Base-by-base conservation (phyloP, 1,284 basidiomycete species). In the Apiotrichum brassicae region DNA sequence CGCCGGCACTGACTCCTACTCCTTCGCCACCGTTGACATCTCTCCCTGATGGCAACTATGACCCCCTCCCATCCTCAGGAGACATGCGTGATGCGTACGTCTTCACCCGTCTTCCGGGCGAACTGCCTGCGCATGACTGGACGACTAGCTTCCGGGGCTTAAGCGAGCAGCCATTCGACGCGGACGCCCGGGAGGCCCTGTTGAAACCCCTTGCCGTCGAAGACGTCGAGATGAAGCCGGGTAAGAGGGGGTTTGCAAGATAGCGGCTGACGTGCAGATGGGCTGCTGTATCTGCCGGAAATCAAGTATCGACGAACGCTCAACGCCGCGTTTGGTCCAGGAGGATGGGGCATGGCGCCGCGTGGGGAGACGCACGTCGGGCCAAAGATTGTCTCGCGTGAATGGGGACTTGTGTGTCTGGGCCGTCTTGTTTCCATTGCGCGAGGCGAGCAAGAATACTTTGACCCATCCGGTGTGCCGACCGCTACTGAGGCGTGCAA, bases 291-390 rank as follows among this genome's bases (percentile, higher is more conserved):
- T 74, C 82, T 98, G 11, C 94, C 94, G 22, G 94, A 97, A 71
- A 98, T 97, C 70, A 95, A 97, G 72, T 98, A 97, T 68, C 81
- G 94, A n/a, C 82, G 94, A 14, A 85, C 92, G 33, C 75, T 97
- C 39, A 97, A 97, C 77, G 82, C 79, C 57, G 91, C 94, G 0
- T 97, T 98, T 64, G 94, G 94, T 9, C 94, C 94, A 6, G 94
- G 94, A 13, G 93, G 86, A 3, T 97, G 94, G 94, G 94, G 94
- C 18, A 80, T 97, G 49, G 94, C 92, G 13, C 94, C 94, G 3
- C 81, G 94, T 20, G 85, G 87, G 41, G 89, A 93, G 73, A 92
- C 89, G 11, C 87, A 91, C 62, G 86, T 94, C n/a, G 82, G 85
- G 2, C 84, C 86, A 6, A 87, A 82, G 66, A 80, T 93, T 42